Base-by-base conservation (phyloP, 1,139 yeast genomes). In the Diutina rugosa region DNA sequence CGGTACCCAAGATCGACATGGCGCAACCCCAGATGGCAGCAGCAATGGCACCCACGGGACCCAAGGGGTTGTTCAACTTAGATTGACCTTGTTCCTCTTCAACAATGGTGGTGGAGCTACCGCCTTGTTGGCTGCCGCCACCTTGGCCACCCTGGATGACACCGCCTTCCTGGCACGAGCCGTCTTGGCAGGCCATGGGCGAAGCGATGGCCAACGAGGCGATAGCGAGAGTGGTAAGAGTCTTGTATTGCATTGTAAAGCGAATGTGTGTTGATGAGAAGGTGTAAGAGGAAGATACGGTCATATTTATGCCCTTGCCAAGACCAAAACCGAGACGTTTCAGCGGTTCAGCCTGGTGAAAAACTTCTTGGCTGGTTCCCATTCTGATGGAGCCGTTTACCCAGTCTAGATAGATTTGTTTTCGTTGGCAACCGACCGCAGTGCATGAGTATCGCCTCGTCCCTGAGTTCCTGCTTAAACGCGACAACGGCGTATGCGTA, bases 201-300 rank as follows among this genome's bases (percentile, higher is more conserved):
- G 51, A 38, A 38, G 51, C 51, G 30, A 47, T 41, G n/a, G 51
- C 51, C 51, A 47, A 47, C 29, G 51, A 47, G 14, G 51, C 51
- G 6, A 47, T n/a, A n/a, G 51, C 51, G 38, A 47, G 51, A 41
- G 51, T 47, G 30, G 51, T 30, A 8, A 47, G 18, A 28, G 51
- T 47, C 51, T 47, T 47, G 51, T 29, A 47, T 47, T 47, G 51
- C 51, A 47, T 47, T 28, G 29, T 14, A n/a, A 35, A 47, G 30
- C 51, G 51, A 47, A 41, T 47, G 51, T 28, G 21, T 12, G 14
- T 7, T 47, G 51, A 28, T 47, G 51, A 29, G 21, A 10, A 14
- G 14, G 2, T 2, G 4, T 2, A 9, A 35, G 41, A 1, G 41
- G 16, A n/a, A n/a, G 41, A 35, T 8, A 2, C 6, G 16, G 41